Conservation (phyloP, 2,329 filamentous ascomycete genomes). For the Thermothelomyces thermophilus region DNA sequence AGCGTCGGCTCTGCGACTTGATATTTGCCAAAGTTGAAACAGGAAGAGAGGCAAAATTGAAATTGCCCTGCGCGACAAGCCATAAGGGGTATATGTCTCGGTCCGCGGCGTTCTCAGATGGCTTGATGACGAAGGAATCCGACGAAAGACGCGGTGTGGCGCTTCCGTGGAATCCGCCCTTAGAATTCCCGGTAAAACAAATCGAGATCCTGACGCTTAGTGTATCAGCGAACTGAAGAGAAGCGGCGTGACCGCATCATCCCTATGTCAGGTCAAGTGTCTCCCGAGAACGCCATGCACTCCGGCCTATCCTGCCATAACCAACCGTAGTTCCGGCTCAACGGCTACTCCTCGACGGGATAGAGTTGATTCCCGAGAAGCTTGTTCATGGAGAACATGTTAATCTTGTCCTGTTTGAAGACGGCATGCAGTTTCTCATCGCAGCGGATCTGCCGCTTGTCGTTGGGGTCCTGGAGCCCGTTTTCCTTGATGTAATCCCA, state of each 20-base stretch:
- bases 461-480: conserved; percentile 80
- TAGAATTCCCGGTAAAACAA: neutral
- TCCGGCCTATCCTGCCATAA: conserved; percentile 17
- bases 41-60: neutral
- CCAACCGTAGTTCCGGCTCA: neutral
- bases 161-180: neutral
- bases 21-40: neutral
- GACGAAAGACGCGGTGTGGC: neutral
- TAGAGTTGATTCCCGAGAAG: conserved; percentile 85
- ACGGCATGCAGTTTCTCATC: conserved; percentile 87
- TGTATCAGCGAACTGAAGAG: neutral
- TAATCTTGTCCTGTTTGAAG: conserved; percentile 83
- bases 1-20: neutral
- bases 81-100: too few species aligned
- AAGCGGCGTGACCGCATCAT: conserved; percentile 1
- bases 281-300: conserved; percentile 22
- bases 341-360: conserved; percentile 60
- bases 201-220: neutral
- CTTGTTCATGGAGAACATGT: conserved; percentile 99
- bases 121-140: too few species aligned
- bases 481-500: conserved; percentile 92
- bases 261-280: conserved; percentile 5
- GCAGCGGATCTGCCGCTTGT: conserved; percentile 89
- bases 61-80: neutral
- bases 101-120: too few species aligned